phyloP scores from a whole-genome alignment of 2,329 filamentous ascomycete genomes.

The Dothiorella sarmentorum region DNA sequence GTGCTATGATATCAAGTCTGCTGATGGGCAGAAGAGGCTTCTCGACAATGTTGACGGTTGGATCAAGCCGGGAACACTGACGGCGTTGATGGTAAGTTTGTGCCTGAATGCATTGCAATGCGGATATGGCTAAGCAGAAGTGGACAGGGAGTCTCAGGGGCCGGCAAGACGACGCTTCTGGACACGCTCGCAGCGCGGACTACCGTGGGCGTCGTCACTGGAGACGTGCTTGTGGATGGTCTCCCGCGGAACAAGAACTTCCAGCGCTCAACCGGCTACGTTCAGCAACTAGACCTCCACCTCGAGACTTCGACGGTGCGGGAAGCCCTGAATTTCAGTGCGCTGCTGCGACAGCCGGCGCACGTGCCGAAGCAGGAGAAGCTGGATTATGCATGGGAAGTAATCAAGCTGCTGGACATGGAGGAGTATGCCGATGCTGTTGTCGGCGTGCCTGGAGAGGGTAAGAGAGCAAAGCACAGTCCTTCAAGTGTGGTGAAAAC shows the following conservation, averaged over 20 bases:
- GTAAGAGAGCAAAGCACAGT: constrained; percentile 39
- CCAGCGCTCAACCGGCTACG: constrained; percentile 89
- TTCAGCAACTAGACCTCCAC: constrained; percentile 90
- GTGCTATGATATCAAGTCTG: constrained; percentile 77
- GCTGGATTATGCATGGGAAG: constrained; percentile 80
- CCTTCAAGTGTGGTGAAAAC: not conserved
- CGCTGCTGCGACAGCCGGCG: constrained; percentile 77
- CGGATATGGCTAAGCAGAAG: constrained; percentile 43
- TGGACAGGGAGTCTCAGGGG: constrained; percentile 85
- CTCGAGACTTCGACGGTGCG: constrained; percentile 80
- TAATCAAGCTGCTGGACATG: constrained; percentile 90
- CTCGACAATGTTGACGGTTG: constrained; percentile 85
- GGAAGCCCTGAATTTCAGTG: constrained; percentile 83
- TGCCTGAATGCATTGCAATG: not conserved
- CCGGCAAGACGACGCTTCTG: constrained; percentile 89
- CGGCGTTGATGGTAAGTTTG: constrained; percentile 63
- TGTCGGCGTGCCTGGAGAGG: constrained; percentile 86
- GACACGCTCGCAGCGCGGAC: constrained; percentile 82
- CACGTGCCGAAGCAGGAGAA: constrained; percentile 73
- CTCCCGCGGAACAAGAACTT: constrained; percentile 73
- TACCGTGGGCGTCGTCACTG: constrained; percentile 83
- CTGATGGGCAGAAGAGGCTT: constrained; percentile 69
- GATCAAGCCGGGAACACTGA: constrained; percentile 89
- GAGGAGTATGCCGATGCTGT: constrained; percentile 84
- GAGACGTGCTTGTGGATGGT: constrained; percentile 82